Base-by-base conservation (phyloP, 257 asterid species). In the Plantago elongata region DNA sequence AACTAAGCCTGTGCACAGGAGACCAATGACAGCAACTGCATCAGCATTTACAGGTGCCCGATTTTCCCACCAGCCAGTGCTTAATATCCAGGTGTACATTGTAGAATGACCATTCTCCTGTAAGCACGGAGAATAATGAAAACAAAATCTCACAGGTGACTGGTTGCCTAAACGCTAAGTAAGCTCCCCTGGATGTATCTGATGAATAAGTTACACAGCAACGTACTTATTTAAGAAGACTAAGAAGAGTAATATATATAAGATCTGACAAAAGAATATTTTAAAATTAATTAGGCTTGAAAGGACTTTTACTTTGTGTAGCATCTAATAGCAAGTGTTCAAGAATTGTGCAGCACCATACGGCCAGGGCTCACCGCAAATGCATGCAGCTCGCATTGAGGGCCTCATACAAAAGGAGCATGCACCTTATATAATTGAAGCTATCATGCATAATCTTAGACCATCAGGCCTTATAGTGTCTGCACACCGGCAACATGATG, bases 31-130 rank as follows among this genome's bases (percentile, higher is more conserved):
- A 57, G 77, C 67, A 51, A 89, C 95, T 34, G 92, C 94, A 50
- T 87, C 95, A 0, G 84, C 81, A 69, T 82, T 79, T 61, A 88
- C 58, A 45, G 96, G 81, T 5, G 96, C 96, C 15, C 84, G 84
- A 13, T 76, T 71, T 72, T 81, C 69, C 95, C 97, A 89, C 97
- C 97, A 89, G 56, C 97, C 97, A 1, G 95, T 89, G 89, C 94
- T 84, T 69, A 89, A 56, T 73, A 89, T 80, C 97, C 97, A 89
- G 12, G 75, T 84, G 66, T 87, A 89, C 92, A 89, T 81, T 7
- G 86, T 48, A 17, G 97, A 87, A 63, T 84, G 86, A 9, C 97
- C 95, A 64, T 89, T 89, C 75, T 89, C 97, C 97, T 89, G 80
- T 68, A 57, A 60, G 54, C 44, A 43, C 59, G 68, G 16, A 40